phyloP scores from a whole-genome alignment of 257 asterid genomes.

The Linderniella brevidens region DNA sequence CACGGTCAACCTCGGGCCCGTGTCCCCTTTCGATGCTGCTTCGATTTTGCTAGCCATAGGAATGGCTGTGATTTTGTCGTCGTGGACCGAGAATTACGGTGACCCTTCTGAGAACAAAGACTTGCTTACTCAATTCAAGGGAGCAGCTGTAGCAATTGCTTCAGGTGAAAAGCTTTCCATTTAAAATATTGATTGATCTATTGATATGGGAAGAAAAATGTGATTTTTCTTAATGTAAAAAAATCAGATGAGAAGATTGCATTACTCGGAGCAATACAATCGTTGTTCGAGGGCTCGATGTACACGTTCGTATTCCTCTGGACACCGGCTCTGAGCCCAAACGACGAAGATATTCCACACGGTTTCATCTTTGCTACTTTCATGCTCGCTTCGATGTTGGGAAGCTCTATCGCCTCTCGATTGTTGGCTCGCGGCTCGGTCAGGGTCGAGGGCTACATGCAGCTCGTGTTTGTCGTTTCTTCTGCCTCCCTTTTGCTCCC shows the following conservation, averaged over 20 bases:
- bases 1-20: slow-evolving; percentile 71
- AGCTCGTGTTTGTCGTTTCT: slow-evolving; percentile 59
- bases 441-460: slow-evolving; percentile 86
- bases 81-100: slow-evolving; percentile 85
- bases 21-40: slow-evolving; percentile 92
- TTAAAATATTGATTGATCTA: background rate
- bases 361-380: slow-evolving; percentile 90
- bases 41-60: slow-evolving; percentile 74
- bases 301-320: slow-evolving; percentile 89
- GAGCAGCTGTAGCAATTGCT: slow-evolving; percentile 83
- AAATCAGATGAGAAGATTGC: slow-evolving; percentile 86
- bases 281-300: slow-evolving; percentile 94
- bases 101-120: slow-evolving; percentile 86
- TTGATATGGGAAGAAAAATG: background rate
- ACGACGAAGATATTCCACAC: slow-evolving; percentile 81
- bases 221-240: background rate
- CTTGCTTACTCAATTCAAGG: slow-evolving; percentile 71
- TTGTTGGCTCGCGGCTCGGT: slow-evolving; percentile 58
- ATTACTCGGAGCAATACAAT: slow-evolving; percentile 88
- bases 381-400: slow-evolving; percentile 92
- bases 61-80: slow-evolving; percentile 67
- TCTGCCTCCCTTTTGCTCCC: slow-evolving; percentile 81
- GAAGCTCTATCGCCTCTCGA: slow-evolving; percentile 87
- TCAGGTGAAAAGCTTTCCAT: slow-evolving; percentile 33
- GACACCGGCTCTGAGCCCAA: slow-evolving; percentile 96